Base-by-base conservation (phyloP, 129 eudicot species). In the Tagetes patula region DNA sequence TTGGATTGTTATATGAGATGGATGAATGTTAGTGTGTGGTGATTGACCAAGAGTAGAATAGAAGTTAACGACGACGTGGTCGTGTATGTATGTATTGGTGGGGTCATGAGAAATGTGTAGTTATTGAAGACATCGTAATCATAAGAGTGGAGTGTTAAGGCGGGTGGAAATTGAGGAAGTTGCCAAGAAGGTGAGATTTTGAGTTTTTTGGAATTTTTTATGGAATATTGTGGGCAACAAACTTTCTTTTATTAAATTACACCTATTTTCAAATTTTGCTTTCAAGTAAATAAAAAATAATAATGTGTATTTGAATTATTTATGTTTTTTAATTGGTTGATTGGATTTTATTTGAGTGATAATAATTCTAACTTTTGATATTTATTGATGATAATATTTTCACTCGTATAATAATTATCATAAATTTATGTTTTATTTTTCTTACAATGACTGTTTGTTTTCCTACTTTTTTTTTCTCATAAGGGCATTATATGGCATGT, bases 61-160 rank as follows among this genome's bases (percentile, higher is more conserved):
- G 74, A 46, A 70, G 79, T 80, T 80, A 80, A 80, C 75, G 79
- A 74, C 75, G 79, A 74, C 71, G 47, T 14, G 67, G 83, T 73
- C 75, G 40, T 39, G 43, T 2, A 39, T 4, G 65, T 70, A 47
- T 41, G 46, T 70, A 47, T 41, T 37, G 65, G 75, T 76, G 69
- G 80, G 80, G 69, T 8, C 71, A 30, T 31, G 70, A 68, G 42
- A 10, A 58, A 58, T 68, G 81, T 20, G 75, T 58, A 0, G 53
- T 36, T 34, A 69, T n/a, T 68, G 42, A 13, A 78, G 50, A 39
- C 73, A 49, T 79, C 70, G 74, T 79, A 67, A 67, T 67, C 75
- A 67, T 58, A 58, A 77, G 62, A 62, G 56, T n/a, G 0, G 66
- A 42, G 67, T 61, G 73, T 63, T 65, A 72, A 71, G 82, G 82